These are phyloP conservation scores for Ilyonectria mors-panacis DNA, from an alignment of 2,329 filamentous ascomycete genomes.

Conservation along the genomic window DNA sequence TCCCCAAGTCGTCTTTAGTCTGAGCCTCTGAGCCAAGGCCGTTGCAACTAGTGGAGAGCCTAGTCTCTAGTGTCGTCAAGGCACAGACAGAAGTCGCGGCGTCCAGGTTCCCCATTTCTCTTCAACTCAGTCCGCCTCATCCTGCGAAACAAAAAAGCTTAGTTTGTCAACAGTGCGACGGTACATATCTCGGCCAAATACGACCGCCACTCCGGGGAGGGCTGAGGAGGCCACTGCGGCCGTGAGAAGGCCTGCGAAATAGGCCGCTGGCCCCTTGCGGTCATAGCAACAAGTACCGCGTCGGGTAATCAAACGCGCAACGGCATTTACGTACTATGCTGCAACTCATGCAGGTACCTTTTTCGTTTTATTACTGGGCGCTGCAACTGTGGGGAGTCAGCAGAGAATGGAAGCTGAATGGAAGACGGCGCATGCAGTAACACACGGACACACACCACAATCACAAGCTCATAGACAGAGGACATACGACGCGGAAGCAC, in stretches of 20 bases:
- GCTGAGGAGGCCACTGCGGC: neutral
- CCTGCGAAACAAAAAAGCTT: neutral
- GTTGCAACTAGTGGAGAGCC: conserved; percentile 19
- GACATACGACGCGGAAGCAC: neutral
- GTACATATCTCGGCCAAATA: neutral
- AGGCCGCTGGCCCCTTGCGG: neutral
- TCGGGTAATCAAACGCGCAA: conserved; percentile 17
- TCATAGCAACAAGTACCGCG: conserved; percentile 1
- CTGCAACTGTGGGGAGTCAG: conserved; percentile 27
- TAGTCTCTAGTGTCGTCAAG: neutral
- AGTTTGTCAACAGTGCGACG: neutral
- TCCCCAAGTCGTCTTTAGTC: conserved; percentile 9
- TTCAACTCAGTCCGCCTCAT: neutral
- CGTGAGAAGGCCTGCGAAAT: neutral
- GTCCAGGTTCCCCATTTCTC: neutral
- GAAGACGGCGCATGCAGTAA: neutral
- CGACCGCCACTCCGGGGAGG: neutral
- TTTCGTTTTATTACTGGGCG: conserved; percentile 19
- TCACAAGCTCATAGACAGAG: neutral
- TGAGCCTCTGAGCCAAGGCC: conserved; percentile 18
- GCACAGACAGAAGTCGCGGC: neutral
- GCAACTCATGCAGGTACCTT: conserved; percentile 33
- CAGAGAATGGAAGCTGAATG: conserved; percentile 20
- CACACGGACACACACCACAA: neutral
- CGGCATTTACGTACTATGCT: conserved; percentile 19